phyloP scores from a whole-genome alignment of 2,329 filamentous ascomycete genomes.

The Cladosporium sp. region DNA sequence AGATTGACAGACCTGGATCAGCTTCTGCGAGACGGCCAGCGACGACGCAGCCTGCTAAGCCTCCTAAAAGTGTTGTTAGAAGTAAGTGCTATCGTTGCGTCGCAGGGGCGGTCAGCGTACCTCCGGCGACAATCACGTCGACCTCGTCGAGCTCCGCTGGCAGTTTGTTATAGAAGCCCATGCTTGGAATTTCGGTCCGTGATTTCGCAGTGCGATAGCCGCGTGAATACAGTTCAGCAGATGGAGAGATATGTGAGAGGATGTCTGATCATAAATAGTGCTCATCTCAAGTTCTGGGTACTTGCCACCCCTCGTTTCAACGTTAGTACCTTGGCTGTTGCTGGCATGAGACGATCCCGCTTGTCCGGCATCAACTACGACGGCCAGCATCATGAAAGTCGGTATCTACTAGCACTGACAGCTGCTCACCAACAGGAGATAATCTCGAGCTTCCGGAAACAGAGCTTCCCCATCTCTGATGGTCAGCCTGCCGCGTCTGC shows the following conservation, averaged over 20 bases:
- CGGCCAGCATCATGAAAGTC: neutral
- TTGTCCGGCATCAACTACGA: neutral
- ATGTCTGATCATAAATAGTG: neutral
- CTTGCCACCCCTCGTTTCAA: neutral
- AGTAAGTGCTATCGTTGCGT: neutral
- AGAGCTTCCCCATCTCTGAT: neutral
- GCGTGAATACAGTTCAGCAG: neutral
- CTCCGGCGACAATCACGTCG: slow-evolving; percentile 51
- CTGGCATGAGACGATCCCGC: neutral
- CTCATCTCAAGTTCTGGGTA: neutral
- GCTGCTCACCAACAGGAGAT: neutral
- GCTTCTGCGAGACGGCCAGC: slow-evolving; percentile 50
- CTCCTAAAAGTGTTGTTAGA: slow-evolving; percentile 31
- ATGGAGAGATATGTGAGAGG: neutral
- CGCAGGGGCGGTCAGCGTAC: slow-evolving; percentile 20
- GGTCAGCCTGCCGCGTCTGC: neutral
- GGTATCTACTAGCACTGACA: neutral
- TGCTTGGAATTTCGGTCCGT: neutral
- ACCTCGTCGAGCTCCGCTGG: slow-evolving; percentile 41
- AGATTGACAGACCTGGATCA: slow-evolving; percentile 46
- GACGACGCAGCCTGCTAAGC: slow-evolving; percentile 47
- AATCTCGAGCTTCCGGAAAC: too few relatives aligned
- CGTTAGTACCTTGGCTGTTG: neutral
- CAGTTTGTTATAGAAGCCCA: slow-evolving; percentile 31
- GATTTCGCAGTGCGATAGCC: neutral